Percentiles rank a stretch among this genome's conserved stretches.
These are phyloP conservation scores for Phycomyces blakesleeanus DNA, from an alignment of 192 early-diverging fungal genomes.

Conservation along the genomic window DNA sequence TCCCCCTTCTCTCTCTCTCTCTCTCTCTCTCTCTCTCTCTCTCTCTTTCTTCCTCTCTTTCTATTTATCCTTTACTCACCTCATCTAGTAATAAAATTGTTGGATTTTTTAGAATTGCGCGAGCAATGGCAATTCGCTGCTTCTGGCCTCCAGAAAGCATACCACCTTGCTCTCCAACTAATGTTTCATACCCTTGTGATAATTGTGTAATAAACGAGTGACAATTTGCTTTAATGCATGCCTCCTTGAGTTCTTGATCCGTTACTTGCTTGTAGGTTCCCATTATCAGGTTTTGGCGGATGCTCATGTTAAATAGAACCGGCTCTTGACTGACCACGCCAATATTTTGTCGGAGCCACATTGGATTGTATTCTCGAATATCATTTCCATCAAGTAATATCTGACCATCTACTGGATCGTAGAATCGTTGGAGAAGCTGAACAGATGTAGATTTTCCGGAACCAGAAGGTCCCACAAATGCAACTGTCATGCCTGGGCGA, in stretches of 20 bases:
- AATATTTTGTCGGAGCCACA: constrained; percentile 80
- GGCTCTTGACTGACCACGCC: constrained; percentile 92
- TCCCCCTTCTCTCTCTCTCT: too few species aligned
- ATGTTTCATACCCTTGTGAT: constrained; percentile 78
- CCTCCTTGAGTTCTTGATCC: constrained; percentile 69
- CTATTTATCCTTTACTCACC: constrained; percentile 10
- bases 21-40: too few species aligned
- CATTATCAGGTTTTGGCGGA: constrained; percentile 80
- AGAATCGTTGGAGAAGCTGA: constrained; percentile 82
- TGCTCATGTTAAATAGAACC: constrained; percentile 72
- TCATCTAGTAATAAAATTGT: constrained; percentile 83
- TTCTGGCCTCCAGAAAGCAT: constrained; percentile 87
- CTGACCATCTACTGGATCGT: constrained; percentile 55
- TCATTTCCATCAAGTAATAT: constrained; percentile 74
- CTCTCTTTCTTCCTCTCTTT: too few species aligned
- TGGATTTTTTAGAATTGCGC: constrained; percentile 88
- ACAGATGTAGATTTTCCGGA: constrained; percentile 86
- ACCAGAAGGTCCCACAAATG: constrained; percentile 86
- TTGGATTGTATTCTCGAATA: constrained; percentile 71
- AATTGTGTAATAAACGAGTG: constrained; percentile 82
- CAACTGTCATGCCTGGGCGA: constrained; percentile 73
- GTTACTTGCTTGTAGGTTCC: constrained; percentile 53
- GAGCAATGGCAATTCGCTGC: constrained; percentile 94
- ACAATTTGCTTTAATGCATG: constrained; percentile 67
- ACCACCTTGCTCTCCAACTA: constrained; percentile 77